Conservation (phyloP, 768 basidiomycete species). For the Gloeopeniophorella convolvens region DNA sequence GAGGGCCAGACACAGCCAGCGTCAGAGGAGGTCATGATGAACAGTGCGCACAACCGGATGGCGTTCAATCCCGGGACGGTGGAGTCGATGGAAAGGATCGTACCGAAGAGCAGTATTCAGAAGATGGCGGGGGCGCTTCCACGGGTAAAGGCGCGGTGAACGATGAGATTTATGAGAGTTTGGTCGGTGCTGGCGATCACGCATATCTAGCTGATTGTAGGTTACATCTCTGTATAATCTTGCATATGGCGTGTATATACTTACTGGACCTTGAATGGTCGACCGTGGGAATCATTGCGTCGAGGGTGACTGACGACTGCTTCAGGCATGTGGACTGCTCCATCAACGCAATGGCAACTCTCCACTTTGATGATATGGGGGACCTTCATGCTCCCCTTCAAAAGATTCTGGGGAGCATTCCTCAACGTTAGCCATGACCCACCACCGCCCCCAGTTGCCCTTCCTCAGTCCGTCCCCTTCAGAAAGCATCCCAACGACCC, state of each 20-base stretch:
- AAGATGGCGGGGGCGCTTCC: constrained; percentile 11
- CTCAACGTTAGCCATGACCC: no score
- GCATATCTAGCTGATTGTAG: no score
- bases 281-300: not conserved
- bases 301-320: no score
- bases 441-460: not conserved
- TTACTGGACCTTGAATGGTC: not conserved
- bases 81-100: constrained; percentile 15
- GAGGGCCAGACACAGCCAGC: constrained; percentile 13
- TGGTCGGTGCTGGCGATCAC: no score
- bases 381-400: no score
- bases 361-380: no score
- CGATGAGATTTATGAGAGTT: not conserved
- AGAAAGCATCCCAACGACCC: not conserved
- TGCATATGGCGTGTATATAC: not conserved
- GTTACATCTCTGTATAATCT: not conserved
- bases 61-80: constrained; percentile 13
- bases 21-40: constrained; percentile 10
- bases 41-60: constrained; percentile 11
- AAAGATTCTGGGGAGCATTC: no score
- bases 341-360: no score
- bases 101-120: constrained; percentile 11
- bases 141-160: constrained; percentile 4
- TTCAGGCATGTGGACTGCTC: no score
- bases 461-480: not conserved